Evolutionary conservation across 768 basidiomycete genomes (phyloP), one percentile per base, ranked within the genome.

Genomic region (Russula sp.): DNA sequence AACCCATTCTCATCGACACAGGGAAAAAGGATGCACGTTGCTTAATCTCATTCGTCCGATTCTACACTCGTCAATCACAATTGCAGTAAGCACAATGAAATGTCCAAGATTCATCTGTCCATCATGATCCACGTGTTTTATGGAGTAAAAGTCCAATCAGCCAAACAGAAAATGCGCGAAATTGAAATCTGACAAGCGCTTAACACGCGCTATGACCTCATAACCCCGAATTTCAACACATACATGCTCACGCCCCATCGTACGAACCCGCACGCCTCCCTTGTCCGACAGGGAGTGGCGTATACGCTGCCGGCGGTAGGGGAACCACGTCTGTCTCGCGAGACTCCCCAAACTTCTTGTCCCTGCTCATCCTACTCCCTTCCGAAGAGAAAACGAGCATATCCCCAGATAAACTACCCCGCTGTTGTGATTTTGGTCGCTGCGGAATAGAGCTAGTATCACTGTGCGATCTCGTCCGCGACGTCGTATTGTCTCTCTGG

Each of bases 251-350:
- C 5, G 40, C 40, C 5, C n/a, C 18, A 9, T 62, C 45, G 22
- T 49, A 63, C 16, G 62, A 51, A 16, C 45, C 47, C 35, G 44
- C 22, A 34, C 55, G 59, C 16, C 61, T 59, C 18, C 66, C 57
- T 18, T 66, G 61, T 47, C 64, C 66, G 34, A 52, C 31, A 20
- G 63, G 52, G 16, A 44, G 57, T 22, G 47, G 44, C 16, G 61
- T 59, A 48, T 68, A 66, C 9, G 58, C 64, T 35, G 65, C 61
- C 40, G 61, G 67, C 32, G 67, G 67, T 2, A 49, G 32, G 9
- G 57, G 48, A 20, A 66, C 61, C 10, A 7, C 39, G 14, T 18
- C 47, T 27, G 8, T 50, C 47, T 50, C 63, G 22, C 14, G 13
- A 48, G 16, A 32, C 20, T 55, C 50, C 11, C n/a, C 45, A 27